Evolutionary conservation across 208 protist genomes (phyloP), one percentile per base, ranked within the genome.

Genomic region (Acanthamoeba sp.): DNA sequence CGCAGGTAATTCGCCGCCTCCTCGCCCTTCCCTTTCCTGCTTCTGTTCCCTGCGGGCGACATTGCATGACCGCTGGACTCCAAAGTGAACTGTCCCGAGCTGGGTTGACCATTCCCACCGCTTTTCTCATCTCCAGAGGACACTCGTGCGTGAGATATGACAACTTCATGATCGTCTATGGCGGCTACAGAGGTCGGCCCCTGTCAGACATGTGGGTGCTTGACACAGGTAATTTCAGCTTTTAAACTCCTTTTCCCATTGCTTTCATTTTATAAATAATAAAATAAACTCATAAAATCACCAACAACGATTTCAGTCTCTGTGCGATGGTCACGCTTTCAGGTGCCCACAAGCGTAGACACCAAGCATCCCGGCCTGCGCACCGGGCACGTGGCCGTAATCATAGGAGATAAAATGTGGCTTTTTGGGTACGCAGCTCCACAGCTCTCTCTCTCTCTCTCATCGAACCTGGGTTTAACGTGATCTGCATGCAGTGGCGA

Each of bases 141-240:
- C 84, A 90, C 57, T 90, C 84, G 29, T 90, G 52, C 34, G 84
- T 90, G 32, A 40, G 57, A 32, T 90, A 90, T 32, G 57, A 90
- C 36, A 90, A 90, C 52, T 90, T 90, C 32, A 90, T 90, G 84
- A 59, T 90, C 52, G 32, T 90, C 52, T 90, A 90, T 27, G 84
- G 84, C 50, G 84, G 84, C n/a, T 90, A 71, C 36, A 20, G 84
- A 69, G 57, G 52, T 32, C 48, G 57, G 29, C 84, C 84, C 18
- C 84, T 90, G 22, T 90, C 84, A 22, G 84, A 90, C 84, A 90
- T 90, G 84, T 90, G 84, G 84, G 84, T 90, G 14, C 84, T 90
- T 9, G 84, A 90, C 16, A 90, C 52, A 18, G 57, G 84, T 90
- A 90, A 55, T 22, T n/a, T n/a, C n/a, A n/a, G n/a, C n/a, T n/a